These are phyloP conservation scores for Tricholoma sp. DNA, from an alignment of 768 basidiomycete genomes.

Conservation along the genomic window DNA sequence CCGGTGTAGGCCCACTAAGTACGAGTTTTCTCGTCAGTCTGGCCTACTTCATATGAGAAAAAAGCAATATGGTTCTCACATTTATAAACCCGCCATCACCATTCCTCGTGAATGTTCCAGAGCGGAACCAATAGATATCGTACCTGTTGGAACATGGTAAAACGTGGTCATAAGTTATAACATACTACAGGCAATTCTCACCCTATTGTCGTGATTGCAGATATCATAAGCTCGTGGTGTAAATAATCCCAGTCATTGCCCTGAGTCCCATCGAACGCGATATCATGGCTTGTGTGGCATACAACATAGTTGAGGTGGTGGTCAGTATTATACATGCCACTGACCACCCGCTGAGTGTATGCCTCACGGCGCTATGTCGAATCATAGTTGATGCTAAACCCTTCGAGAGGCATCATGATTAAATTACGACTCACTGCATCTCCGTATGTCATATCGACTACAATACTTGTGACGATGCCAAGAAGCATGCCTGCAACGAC, in stretches of 20 bases:
- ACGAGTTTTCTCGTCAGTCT: neutral
- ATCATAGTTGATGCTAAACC: neutral
- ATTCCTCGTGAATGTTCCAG: neutral
- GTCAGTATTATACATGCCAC: neutral
- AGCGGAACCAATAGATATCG: too few relatives aligned
- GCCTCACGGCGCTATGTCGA: neutral
- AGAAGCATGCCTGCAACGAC: neutral
- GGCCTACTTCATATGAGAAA: too few relatives aligned
- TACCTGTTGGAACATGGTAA: too few relatives aligned
- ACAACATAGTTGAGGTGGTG: neutral
- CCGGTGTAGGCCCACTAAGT: too few relatives aligned
- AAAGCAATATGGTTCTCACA: too few relatives aligned
- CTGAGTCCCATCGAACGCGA: neutral
- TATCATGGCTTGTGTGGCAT: neutral
- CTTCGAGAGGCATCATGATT: neutral
- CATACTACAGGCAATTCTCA: too few relatives aligned
- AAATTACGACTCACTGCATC: neutral
- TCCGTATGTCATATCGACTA: neutral
- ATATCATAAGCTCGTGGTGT: too few relatives aligned
- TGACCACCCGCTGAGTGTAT: neutral
- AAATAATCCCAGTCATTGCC: neutral
- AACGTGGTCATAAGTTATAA: too few relatives aligned
- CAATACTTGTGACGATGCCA: neutral
- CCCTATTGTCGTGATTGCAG: too few relatives aligned
- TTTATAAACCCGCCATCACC: too few relatives aligned